Evolutionary conservation across 371 early-diverging fungal genomes (phyloP), one percentile per base, ranked within the genome.

Genomic region (Lichtheimia corymbifera): DNA sequence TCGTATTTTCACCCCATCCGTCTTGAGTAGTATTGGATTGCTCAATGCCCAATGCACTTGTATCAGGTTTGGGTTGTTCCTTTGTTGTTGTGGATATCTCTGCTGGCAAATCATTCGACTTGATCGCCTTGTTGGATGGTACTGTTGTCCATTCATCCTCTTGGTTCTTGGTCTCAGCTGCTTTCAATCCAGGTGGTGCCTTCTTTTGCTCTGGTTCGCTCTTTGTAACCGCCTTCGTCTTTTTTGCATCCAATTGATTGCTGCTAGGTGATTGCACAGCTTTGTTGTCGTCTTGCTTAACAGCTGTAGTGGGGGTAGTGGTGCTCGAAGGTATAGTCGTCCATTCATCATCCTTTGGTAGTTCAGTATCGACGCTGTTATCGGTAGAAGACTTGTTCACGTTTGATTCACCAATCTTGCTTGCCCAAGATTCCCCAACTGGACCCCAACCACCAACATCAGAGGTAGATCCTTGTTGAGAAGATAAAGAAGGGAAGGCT

Each of bases 381-480:
- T 5, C 6, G 49, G 49, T 22, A 5, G 49, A 49, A 11, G 49
- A 12, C 18, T 17, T 49, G 17, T 49, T 17, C 14, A 7, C 2
- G n/a, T 6, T 49, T 35, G 35, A 35, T 11, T 35, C 35, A 11
- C 35, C 35, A 35, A 35, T 35, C 35, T 35, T 35, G 35, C 35
- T 35, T 9, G 35, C 35, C 35, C 35, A 35, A 35, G 35, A 35
- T 35, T 35, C 35, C 9, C 11, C 11, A 35, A 40, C 20, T 9
- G 54, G 17, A 11, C 42, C 54, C 54, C 54, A 54, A 5, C 54
- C 41, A 40, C 54, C 54, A 18, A 40, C 0, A 20, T 54, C 54
- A 40, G 27, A 20, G 5, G n/a, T 5, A 0, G 47, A n/a, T 18
- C 5, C 47, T n/a, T n/a, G 47, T 47, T 47, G 47, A n/a, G 47